A percentile compares a stretch with the other conserved stretches of the same genome.
phyloP scores from a whole-genome alignment of 345 rosid genomes.

The Streptanthus diversifolius region DNA sequence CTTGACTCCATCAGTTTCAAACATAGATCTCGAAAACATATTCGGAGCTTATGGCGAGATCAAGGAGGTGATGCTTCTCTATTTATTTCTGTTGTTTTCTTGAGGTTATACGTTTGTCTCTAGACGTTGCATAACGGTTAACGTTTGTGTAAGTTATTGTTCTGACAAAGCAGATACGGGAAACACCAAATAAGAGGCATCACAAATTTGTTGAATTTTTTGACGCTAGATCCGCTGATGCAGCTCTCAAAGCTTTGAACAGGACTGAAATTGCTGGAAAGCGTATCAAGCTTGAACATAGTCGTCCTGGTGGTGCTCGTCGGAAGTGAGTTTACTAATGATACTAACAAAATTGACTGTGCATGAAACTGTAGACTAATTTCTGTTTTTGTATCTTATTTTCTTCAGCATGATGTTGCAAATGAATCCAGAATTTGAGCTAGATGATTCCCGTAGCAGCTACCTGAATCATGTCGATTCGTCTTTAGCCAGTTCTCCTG shows the following conservation, averaged over 20 bases:
- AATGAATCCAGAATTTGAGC: slow-evolving; percentile 57
- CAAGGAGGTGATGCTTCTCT: slow-evolving; percentile 54
- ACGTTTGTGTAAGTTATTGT: slow-evolving; percentile 29
- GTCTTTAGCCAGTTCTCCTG: slow-evolving; percentile 53
- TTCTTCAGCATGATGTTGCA: slow-evolving; percentile 57
- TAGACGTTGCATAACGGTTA: slow-evolving; percentile 6
- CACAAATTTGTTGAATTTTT: slow-evolving; percentile 80
- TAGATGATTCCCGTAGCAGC: slow-evolving; percentile 50
- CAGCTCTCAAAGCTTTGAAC: slow-evolving; percentile 68
- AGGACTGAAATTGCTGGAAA: slow-evolving; percentile 77
- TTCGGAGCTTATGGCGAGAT: slow-evolving; percentile 73
- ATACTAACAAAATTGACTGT: neutral
- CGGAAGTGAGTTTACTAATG: slow-evolving; percentile 41
- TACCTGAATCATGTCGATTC: slow-evolving; percentile 51
- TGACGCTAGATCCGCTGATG: slow-evolving; percentile 79
- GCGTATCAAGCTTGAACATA: slow-evolving; percentile 81
- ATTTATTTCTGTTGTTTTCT: neutral
- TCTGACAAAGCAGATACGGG: slow-evolving; percentile 59
- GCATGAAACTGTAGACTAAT: neutral
- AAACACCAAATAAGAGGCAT: slow-evolving; percentile 82
- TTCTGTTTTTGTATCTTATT: neutral
- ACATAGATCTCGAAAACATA: slow-evolving; percentile 63
- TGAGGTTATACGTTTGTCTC: neutral
- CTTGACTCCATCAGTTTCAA: slow-evolving; percentile 74
- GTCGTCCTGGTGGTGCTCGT: slow-evolving; percentile 88